phyloP scores from a whole-genome alignment of 805 yeast genomes.

The Nakazawaea wyomingensis region DNA sequence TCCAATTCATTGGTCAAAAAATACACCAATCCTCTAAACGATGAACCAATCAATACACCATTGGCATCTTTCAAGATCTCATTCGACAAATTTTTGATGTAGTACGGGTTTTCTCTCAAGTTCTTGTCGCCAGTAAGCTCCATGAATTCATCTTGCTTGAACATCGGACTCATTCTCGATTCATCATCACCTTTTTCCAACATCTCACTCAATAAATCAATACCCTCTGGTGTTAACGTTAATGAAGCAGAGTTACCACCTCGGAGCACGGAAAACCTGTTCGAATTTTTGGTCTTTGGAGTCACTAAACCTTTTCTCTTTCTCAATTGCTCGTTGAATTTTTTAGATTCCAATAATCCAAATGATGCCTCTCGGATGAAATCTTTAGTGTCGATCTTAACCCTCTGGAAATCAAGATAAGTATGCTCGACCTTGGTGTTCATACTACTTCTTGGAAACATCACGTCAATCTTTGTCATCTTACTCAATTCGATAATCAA shows the following conservation, averaged over 20 bases:
- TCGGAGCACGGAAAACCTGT: conserved; percentile 46
- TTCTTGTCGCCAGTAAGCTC: not conserved
- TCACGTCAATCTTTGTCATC: conserved; percentile 1
- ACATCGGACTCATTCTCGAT: conserved; percentile 19
- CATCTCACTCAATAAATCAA: conserved; percentile 32
- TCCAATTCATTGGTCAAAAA: conserved; percentile 60
- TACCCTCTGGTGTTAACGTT: conserved; percentile 43
- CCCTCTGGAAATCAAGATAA: conserved; percentile 59
- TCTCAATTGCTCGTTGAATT: conserved; percentile 22
- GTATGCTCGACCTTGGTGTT: conserved; percentile 4
- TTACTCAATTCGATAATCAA: conserved; percentile 7
- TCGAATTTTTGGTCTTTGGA: conserved; percentile 25
- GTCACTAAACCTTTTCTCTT: conserved; percentile 19
- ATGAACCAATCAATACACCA: conserved; percentile 59
- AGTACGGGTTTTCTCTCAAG: conserved; percentile 11
- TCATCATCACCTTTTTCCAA: conserved; percentile 20
- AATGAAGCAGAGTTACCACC: conserved; percentile 47
- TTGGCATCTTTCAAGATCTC: conserved; percentile 50
- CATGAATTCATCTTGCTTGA: conserved; percentile 6
- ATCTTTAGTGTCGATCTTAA: conserved; percentile 52
- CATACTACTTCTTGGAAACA: not conserved
- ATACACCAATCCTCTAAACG: conserved; percentile 62
- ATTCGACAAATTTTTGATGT: conserved; percentile 13
- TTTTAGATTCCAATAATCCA: conserved; percentile 44
- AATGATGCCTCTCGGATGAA: conserved; percentile 58